These are phyloP conservation scores for Flaveria bidentis DNA, from an alignment of 129 eudicot species.

Conservation along the genomic window DNA sequence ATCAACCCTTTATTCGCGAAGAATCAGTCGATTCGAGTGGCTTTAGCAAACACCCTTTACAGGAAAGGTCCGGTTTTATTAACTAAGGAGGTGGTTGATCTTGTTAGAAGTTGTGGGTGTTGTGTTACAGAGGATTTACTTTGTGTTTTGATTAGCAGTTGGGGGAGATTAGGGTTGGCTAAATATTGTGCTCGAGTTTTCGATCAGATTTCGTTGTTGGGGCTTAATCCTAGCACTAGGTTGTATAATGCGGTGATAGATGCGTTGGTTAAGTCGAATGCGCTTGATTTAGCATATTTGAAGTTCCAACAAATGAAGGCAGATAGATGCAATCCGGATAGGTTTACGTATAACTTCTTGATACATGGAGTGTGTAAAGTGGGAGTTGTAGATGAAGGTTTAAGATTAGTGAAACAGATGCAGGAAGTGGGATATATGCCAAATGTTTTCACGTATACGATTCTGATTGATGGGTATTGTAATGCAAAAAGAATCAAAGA, in stretches of 20 bases:
- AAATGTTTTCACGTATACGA: slow-evolving; percentile 85
- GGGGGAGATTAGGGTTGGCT: slow-evolving; percentile 96
- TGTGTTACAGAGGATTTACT: slow-evolving; percentile 61
- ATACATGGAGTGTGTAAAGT: slow-evolving; percentile 90
- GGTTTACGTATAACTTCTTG: slow-evolving; percentile 86
- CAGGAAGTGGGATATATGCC: slow-evolving; percentile 58
- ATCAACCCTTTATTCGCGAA: slow-evolving; percentile 44
- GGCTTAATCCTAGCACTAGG: slow-evolving; percentile 68
- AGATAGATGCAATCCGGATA: slow-evolving; percentile 74
- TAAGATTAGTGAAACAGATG: slow-evolving; percentile 80
- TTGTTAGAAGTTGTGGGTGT: slow-evolving; percentile 58
- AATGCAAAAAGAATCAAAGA: slow-evolving; percentile 74
- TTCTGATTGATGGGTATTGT: slow-evolving; percentile 81
- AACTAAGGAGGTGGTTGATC: slow-evolving; percentile 55
- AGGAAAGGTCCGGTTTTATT: slow-evolving; percentile 84
- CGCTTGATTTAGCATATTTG: slow-evolving; percentile 86
- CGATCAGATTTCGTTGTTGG: slow-evolving; percentile 76
- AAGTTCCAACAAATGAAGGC: slow-evolving; percentile 92
- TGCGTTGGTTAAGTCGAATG: slow-evolving; percentile 80
- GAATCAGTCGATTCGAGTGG: slow-evolving; percentile 55
- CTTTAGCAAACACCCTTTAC: slow-evolving; percentile 56
- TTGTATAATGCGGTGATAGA: slow-evolving; percentile 86
- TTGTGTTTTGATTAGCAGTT: slow-evolving; percentile 75
- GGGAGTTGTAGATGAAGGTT: slow-evolving; percentile 92
- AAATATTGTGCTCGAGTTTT: slow-evolving; percentile 76